Base-by-base conservation (phyloP, 1,284 basidiomycete species). In the Pseudozyma flocculosa region DNA sequence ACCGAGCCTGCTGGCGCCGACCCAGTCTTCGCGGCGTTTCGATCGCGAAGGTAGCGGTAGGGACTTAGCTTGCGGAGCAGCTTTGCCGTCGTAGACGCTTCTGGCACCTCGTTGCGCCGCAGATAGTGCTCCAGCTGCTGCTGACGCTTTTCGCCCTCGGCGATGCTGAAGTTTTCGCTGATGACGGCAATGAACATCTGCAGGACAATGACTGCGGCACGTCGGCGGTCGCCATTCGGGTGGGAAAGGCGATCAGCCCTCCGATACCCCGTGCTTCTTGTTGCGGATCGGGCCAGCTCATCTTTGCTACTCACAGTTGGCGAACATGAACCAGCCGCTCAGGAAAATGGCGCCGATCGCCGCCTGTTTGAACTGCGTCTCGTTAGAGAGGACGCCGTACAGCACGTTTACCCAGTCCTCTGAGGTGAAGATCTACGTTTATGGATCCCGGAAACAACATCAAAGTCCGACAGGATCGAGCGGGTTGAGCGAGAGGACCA, bases 161-260 rank as follows among this genome's bases (percentile, higher is more conserved):
- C 91, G 4, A 96, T 85, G 40, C 88, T 84, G 70, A 97, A 97
- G 79, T 95, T 96, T 81, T 96, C 93, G 78, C 95, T 92, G 83
- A 98, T 93, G 48, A 97, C 93, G 32, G 93, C 94, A 73, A 98
- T 92, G 81, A 97, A 96, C 87, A 97, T 90, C 73, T 96, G 92
- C 51, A 95, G 79, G n/a, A 97, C 83, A 71, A 96, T 92, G 81
- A 93, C 91, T 92, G 19, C 32, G 32, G 11, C 7, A 29, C 7
- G 13, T 5, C 29, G 13, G n/a, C n/a, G n/a, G n/a, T n/a, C n/a
- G n/a, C n/a, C n/a, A n/a, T n/a, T n/a, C n/a, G n/a, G n/a, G n/a
- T n/a, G n/a, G n/a, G n/a, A n/a, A n/a, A n/a, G n/a, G n/a, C n/a
- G n/a, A n/a, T n/a, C n/a, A n/a, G n/a, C n/a, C n/a, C n/a, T 29